Percentiles rank a stretch among this genome's conserved stretches.
Evolutionary conservation across 192 early-diverging fungal species (phyloP).

Genomic region (Podila epicladia): DNA sequence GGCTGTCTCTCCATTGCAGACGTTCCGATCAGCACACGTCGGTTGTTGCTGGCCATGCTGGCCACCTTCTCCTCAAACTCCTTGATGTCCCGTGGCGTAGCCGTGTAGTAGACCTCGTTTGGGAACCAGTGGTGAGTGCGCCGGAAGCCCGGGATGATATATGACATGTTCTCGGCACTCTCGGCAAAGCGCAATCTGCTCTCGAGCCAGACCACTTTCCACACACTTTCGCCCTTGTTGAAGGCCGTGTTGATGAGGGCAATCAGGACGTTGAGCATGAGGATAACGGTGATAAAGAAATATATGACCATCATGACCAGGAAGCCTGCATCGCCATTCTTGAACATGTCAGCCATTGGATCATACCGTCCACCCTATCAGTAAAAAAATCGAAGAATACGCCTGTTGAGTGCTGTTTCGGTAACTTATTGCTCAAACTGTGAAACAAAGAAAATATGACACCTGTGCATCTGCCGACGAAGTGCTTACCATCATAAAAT

Average conservation of each 20-base stretch:
- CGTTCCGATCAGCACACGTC: not conserved
- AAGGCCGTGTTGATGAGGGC: conserved; percentile 38
- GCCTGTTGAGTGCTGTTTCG: not conserved
- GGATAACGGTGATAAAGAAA: conserved; percentile 23
- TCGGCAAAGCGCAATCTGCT: conserved; percentile 26
- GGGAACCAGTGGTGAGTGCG: conserved; percentile 5
- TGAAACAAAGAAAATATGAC: not conserved
- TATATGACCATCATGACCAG: conserved; percentile 21
- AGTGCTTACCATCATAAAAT: not conserved
- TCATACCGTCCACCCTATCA: conserved; percentile 29
- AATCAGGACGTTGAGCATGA: conserved; percentile 37
- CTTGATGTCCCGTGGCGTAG: not conserved
- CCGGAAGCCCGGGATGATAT: conserved; percentile 22
- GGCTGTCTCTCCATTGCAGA: not conserved
- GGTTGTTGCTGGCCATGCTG: not conserved
- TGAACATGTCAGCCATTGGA: conserved; percentile 6
- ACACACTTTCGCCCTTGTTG: conserved; percentile 20
- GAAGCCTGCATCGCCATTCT: not conserved
- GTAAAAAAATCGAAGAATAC: not conserved
- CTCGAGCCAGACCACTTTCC: conserved; percentile 32
- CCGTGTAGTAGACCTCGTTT: conserved; percentile 3
- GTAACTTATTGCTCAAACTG: not conserved
- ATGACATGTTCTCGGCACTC: conserved; percentile 43
- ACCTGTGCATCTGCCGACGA: too few species aligned
- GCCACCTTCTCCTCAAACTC: not conserved